Evolutionary conservation across 2,329 filamentous ascomycete genomes (phyloP), one percentile per base, ranked within the genome.

Genomic region (Cladorrhinum sp.): DNA sequence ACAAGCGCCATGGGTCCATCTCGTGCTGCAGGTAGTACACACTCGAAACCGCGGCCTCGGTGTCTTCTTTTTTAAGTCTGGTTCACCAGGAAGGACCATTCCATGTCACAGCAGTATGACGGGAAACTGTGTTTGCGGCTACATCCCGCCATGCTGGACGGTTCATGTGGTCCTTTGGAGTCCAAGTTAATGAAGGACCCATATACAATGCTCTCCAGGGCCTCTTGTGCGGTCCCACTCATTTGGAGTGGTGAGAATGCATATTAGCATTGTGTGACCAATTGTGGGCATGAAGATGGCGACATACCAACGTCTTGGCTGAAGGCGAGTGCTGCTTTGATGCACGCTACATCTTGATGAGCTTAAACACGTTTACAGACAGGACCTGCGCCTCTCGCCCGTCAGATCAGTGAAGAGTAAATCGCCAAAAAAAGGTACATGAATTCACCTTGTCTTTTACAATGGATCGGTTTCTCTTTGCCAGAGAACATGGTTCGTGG

Each of bases 331-430:
- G 27, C 25, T 49, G 32, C 36, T 48, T 18, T 48, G 52, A 57
- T 57, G 32, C 49, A 50, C 22, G 45, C 23, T 48, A 48, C 59
- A 38, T 41, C 20, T 58, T 57, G 58, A 41, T n/a, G 36, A 59
- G 41, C 20, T 59, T 18, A 10, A 10, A 4, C 25, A 29, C 25
- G 25, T 29, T 49, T 48, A 22, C 45, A 22, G 18, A 45, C 38
- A 32, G 32, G 49, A 57, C 24, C 62, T 60, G 59, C 57, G 62
- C 62, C 62, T 55, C 59, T 57, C 53, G 57, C 55, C 54, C 60
- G 62, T 64, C 62, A 64, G 62, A 45, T 45, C 41, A 45, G 6
- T n/a, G n/a, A 45, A 22, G 41, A 22, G 16, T 45, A 36, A 45
- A 13, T 45, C n/a, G 20, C 16, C 18, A 22, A 22, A 45, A 45